A percentile compares a stretch with the other conserved stretches of the same genome.
Conservation (phyloP, 176 grass and related monocot genomes). For the Ensete ventricosum region DNA sequence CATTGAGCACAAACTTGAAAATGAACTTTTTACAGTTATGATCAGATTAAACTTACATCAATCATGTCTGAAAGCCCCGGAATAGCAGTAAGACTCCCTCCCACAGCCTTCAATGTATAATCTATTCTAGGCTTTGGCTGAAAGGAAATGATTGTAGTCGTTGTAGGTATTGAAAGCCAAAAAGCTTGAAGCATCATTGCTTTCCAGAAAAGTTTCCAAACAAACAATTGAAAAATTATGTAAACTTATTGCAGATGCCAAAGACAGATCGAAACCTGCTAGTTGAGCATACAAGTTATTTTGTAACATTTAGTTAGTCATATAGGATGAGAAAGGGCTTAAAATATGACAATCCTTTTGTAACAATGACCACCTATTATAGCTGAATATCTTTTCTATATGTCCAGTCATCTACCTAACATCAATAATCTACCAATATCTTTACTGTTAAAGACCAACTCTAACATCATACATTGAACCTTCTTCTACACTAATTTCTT, state of each 20-base stretch:
- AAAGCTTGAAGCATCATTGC: not conserved
- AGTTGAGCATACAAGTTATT: not conserved
- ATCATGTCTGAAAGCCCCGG: slow-evolving; percentile 98
- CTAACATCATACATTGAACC: not conserved
- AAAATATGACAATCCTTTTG: not conserved
- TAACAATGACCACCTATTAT: not conserved
- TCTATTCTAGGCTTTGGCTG: slow-evolving; percentile 95
- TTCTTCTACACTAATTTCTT: no score
- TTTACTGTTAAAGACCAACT: not conserved
- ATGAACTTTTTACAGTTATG: not conserved
- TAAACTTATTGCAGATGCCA: not conserved
- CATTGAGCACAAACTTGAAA: not conserved
- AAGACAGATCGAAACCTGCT: not conserved
- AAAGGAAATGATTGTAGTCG: not conserved
- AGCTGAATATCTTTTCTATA: not conserved
- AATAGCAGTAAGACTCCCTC: slow-evolving; percentile 90
- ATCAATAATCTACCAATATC: not conserved
- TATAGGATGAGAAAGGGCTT: not conserved
- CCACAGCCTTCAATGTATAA: slow-evolving; percentile 84
- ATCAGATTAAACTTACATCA: slow-evolving; percentile 38
- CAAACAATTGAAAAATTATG: not conserved
- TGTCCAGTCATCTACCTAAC: not conserved
- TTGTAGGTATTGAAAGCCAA: not conserved
- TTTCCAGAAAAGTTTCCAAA: not conserved
- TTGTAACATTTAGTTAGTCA: not conserved